phyloP scores from a whole-genome alignment of 768 basidiomycete genomes.

The Leucogyrophana mollusca region DNA sequence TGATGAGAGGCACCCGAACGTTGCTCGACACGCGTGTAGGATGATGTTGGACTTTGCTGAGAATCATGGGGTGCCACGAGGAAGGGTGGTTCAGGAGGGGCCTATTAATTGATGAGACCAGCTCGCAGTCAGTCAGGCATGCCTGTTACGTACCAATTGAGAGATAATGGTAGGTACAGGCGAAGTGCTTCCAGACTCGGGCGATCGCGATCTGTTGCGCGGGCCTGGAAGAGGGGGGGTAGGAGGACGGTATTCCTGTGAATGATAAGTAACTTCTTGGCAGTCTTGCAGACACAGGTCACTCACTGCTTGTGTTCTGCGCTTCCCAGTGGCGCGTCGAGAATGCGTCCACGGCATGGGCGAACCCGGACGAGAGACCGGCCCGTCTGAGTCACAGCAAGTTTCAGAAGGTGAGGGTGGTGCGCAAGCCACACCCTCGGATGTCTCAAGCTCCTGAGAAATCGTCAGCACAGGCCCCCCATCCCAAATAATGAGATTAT shows the following conservation, averaged over 20 bases:
- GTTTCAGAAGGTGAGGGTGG: slow-evolving; percentile 34
- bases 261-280: slow-evolving; percentile 5
- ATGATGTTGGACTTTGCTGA: slow-evolving; percentile 15
- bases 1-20: no score
- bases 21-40: no score
- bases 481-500: slow-evolving; percentile 10
- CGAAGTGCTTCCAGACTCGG: slow-evolving; percentile 32
- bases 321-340: slow-evolving; percentile 13
- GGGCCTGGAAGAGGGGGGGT: slow-evolving; percentile 48
- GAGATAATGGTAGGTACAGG: slow-evolving; percentile 23
- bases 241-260: slow-evolving; percentile 55
- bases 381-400: slow-evolving; percentile 25
- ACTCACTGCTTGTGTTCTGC: slow-evolving; percentile 27
- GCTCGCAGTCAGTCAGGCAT: not conserved
- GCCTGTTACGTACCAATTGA: slow-evolving; percentile 22
- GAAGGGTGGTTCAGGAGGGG: slow-evolving; percentile 12
- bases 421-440: slow-evolving; percentile 28
- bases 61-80: slow-evolving; percentile 18
- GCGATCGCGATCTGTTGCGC: slow-evolving; percentile 33
- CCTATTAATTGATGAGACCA: not conserved
- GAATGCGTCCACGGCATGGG: slow-evolving; percentile 33
- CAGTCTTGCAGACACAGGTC: not conserved
- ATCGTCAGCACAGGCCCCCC: slow-evolving; percentile 22
- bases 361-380: slow-evolving; percentile 33
- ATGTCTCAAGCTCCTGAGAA: slow-evolving; percentile 31